Evolutionary conservation across 768 basidiomycete species (phyloP).

Genomic region (Leccinum pellstonianum): DNA sequence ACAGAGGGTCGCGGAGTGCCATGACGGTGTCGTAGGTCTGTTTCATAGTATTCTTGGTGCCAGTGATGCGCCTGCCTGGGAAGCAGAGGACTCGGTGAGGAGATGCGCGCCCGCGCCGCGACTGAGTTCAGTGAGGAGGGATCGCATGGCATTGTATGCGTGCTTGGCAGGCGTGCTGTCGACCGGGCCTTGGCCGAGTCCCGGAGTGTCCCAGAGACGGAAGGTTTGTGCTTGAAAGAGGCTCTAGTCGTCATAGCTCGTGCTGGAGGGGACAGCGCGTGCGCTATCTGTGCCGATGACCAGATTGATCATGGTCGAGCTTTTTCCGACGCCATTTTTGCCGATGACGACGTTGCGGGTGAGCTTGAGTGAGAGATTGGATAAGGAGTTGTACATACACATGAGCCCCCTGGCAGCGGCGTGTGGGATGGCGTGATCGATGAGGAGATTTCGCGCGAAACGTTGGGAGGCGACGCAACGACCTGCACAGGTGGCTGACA

Average conservation of each 20-base stretch:
- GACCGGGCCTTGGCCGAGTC: slow-evolving; percentile 16
- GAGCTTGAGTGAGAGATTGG: slow-evolving; percentile 13
- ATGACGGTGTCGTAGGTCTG: slow-evolving; percentile 20
- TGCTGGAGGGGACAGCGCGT: slow-evolving; percentile 16
- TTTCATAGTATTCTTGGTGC: slow-evolving; percentile 16
- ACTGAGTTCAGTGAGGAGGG: slow-evolving; percentile 25
- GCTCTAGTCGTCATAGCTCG: slow-evolving; percentile 25
- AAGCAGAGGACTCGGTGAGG: slow-evolving; percentile 8
- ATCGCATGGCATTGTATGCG: slow-evolving; percentile 18
- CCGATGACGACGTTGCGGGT: slow-evolving; percentile 39
- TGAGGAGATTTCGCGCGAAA: slow-evolving; percentile 23
- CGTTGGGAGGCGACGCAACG: slow-evolving; percentile 16
- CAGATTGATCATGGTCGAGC: slow-evolving; percentile 20
- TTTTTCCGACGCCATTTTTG: slow-evolving; percentile 33
- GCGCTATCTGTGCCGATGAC: slow-evolving; percentile 18
- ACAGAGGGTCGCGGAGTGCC: slow-evolving; percentile 17
- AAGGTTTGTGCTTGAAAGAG: slow-evolving; percentile 22
- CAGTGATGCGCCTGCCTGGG: slow-evolving; percentile 16
- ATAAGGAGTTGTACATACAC: neutral
- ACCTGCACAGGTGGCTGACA: slow-evolving; percentile 18
- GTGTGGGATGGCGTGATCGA: slow-evolving; percentile 20
- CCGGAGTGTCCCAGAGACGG: slow-evolving; percentile 28
- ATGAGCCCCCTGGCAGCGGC: neutral
- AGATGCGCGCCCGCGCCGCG: slow-evolving; percentile 19
- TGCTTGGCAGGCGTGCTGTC: slow-evolving; percentile 2